Conservation (phyloP, 768 basidiomycete species). For the Termitomyces sp. region DNA sequence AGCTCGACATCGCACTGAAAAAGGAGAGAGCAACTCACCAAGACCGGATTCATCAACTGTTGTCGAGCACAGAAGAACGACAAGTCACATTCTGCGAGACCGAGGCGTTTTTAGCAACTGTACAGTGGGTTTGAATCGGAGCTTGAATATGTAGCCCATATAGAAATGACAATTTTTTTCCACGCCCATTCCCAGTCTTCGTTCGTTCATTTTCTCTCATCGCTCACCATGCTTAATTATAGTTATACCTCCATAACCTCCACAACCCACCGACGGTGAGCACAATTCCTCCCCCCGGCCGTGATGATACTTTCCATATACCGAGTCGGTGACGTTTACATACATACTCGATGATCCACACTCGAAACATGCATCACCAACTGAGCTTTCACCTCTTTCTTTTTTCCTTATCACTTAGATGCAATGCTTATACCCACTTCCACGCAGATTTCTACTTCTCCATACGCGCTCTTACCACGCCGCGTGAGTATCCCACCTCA, state of each 20-base stretch:
- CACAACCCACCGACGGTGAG: constrained; percentile 30
- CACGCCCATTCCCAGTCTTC: neutral
- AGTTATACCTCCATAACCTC: too few relatives aligned
- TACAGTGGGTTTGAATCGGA: constrained; percentile 37
- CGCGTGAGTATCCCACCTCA: neutral
- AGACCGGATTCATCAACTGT: neutral
- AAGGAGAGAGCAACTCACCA: constrained; percentile 18
- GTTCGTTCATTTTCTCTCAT: neutral
- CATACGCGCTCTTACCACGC: constrained; percentile 1
- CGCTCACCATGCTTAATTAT: too few relatives aligned
- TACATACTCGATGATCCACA: constrained; percentile 55
- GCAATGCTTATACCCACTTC: too few relatives aligned
- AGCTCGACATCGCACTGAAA: neutral
- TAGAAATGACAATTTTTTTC: neutral
- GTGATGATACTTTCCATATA: constrained; percentile 70
- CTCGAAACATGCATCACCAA: constrained; percentile 81
- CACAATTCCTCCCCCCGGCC: constrained; percentile 14
- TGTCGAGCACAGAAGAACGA: neutral
- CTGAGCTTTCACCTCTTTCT: constrained; percentile 33
- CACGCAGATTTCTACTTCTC: too few relatives aligned
- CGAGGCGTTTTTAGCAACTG: constrained; percentile 24
- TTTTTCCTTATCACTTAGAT: neutral
- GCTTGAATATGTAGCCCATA: constrained; percentile 11
- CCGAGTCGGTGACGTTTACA: constrained; percentile 66
- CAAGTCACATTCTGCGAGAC: too few relatives aligned